These are phyloP conservation scores for Bipolaris gigantea DNA, from an alignment of 2,329 filamentous ascomycete genomes.

Conservation along the genomic window DNA sequence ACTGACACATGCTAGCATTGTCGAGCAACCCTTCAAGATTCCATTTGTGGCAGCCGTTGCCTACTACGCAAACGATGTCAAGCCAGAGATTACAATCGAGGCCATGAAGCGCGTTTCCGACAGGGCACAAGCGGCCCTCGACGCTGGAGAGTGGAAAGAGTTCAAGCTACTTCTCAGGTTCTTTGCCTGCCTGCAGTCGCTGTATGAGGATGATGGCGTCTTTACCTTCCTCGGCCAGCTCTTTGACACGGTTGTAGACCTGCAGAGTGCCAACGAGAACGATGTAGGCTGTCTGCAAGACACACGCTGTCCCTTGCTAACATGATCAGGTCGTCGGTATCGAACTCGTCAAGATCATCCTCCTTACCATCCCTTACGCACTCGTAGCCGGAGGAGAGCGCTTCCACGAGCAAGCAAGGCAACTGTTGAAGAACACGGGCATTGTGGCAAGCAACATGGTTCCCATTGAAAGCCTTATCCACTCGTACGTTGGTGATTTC, in stretches of 20 bases:
- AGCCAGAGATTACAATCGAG: constrained; percentile 72
- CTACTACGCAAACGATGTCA: constrained; percentile 75
- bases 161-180: constrained; percentile 91
- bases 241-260: constrained; percentile 86
- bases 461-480: constrained; percentile 79
- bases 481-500: constrained; percentile 72
- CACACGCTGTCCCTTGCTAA: constrained; percentile 14
- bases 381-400: constrained; percentile 50
- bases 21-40: constrained; percentile 97
- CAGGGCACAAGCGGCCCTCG: constrained; percentile 67
- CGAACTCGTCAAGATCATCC: constrained; percentile 94
- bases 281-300: constrained; percentile 66
- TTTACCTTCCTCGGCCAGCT: constrained; percentile 85
- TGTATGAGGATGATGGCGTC: constrained; percentile 81
- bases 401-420: constrained; percentile 67
- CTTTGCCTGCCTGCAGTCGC: constrained; percentile 78
- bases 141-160: constrained; percentile 79
- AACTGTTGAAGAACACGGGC: constrained; percentile 89
- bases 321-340: constrained; percentile 60
- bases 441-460: constrained; percentile 91
- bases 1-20: constrained; percentile 51
- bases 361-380: constrained; percentile 90
- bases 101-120: constrained; percentile 66
- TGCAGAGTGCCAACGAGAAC: constrained; percentile 90
- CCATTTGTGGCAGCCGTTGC: constrained; percentile 87